These are phyloP conservation scores for Fusarium sp. DNA, from an alignment of 2,329 filamentous ascomycete genomes.

Conservation along the genomic window DNA sequence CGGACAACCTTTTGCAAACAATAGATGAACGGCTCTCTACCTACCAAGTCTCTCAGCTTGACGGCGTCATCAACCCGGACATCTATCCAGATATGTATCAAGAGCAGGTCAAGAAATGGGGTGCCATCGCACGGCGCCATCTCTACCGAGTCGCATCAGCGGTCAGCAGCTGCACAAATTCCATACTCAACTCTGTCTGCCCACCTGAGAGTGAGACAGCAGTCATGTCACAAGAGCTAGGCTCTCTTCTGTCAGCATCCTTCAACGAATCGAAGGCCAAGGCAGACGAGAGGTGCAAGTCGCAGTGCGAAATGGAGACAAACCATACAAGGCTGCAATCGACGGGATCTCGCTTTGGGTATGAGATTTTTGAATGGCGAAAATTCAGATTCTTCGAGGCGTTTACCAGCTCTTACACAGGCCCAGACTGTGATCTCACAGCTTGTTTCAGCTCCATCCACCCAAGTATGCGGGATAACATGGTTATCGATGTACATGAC, in stretches of 20 bases:
- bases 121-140: constrained; percentile 44
- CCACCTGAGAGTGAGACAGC: constrained; percentile 24
- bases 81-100: constrained; percentile 50
- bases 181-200: constrained; percentile 38
- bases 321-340: constrained; percentile 39
- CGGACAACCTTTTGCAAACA: constrained; percentile 5
- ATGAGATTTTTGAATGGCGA: constrained; percentile 41
- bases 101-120: constrained; percentile 53
- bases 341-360: constrained; percentile 42
- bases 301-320: constrained; percentile 24
- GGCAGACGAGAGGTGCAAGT: constrained; percentile 8
- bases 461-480: constrained; percentile 44
- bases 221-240: constrained; percentile 37
- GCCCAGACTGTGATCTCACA: not conserved
- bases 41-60: constrained; percentile 51
- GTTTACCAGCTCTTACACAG: not conserved
- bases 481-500: constrained; percentile 54
- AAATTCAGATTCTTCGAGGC: constrained; percentile 37
- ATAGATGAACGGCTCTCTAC: constrained; percentile 48
- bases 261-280: not conserved
- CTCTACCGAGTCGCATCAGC: constrained; percentile 37
- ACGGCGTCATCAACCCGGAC: constrained; percentile 52
- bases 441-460: constrained; percentile 26
- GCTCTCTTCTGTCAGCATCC: constrained; percentile 4
- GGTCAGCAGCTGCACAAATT: constrained; percentile 30